A percentile compares a stretch with the other conserved stretches of the same genome.
These are phyloP conservation scores for Casuarina equisetifolia DNA, from an alignment of 306 rosid genomes.

Conservation along the genomic window DNA sequence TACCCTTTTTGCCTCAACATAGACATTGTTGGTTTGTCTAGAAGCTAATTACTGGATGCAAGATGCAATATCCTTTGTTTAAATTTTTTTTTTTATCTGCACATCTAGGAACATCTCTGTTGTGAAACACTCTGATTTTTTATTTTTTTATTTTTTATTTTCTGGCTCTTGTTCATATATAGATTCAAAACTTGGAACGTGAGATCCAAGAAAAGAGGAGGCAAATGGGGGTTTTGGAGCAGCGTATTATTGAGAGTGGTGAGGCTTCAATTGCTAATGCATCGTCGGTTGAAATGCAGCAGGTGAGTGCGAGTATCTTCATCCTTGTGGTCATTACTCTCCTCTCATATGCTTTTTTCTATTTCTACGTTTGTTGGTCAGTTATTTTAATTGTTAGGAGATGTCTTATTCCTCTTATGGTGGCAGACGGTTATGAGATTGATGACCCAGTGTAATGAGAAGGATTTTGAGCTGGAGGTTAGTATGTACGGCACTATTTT, in stretches of 20 bases:
- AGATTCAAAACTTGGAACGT: slow-evolving; percentile 83
- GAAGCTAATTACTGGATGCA: not conserved
- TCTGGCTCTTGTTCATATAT: not conserved
- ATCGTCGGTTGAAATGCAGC: slow-evolving; percentile 93
- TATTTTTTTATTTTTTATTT: no score
- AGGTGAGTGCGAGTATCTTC: slow-evolving; percentile 51
- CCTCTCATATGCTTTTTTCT: slow-evolving; percentile 5
- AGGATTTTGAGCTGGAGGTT: slow-evolving; percentile 97
- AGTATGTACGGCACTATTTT: slow-evolving; percentile 32
- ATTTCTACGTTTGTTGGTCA: not conserved
- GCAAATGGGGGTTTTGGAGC: slow-evolving; percentile 85
- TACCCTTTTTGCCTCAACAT: not conserved
- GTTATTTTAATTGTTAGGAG: slow-evolving; percentile 12
- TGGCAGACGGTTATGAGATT: slow-evolving; percentile 79
- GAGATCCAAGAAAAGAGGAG: slow-evolving; percentile 91
- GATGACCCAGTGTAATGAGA: slow-evolving; percentile 88
- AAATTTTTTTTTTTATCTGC: not conserved
- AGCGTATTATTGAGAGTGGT: slow-evolving; percentile 73
- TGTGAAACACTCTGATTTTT: not conserved
- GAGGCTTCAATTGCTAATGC: slow-evolving; percentile 78
- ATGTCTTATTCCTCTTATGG: slow-evolving; percentile 31
- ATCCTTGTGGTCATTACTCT: slow-evolving; percentile 8
- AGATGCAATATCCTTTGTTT: not conserved
- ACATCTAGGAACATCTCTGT: not conserved
- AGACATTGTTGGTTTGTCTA: not conserved